These are phyloP conservation scores for Salix caprea DNA, from an alignment of 345 rosid species.

Conservation along the genomic window DNA sequence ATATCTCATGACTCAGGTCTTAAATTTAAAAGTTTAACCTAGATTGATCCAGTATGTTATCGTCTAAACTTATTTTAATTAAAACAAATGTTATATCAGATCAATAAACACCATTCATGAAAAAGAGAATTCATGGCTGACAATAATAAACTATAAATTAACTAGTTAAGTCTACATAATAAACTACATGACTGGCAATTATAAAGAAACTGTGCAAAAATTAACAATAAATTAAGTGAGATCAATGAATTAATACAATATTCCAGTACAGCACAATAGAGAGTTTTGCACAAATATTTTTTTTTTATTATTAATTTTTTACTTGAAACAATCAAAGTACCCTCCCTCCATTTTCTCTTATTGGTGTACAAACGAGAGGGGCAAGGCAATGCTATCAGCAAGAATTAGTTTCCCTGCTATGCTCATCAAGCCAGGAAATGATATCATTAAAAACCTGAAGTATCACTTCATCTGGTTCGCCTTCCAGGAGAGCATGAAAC, in stretches of 20 bases:
- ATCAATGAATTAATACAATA: no score
- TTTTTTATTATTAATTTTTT: not conserved
- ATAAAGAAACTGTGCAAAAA: no score
- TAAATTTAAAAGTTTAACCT: no score
- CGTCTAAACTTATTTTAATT: no score
- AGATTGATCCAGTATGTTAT: no score
- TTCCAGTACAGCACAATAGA: not conserved
- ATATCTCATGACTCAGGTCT: fast-evolving
- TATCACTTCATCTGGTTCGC: slow-evolving; percentile 83
- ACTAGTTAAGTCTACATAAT: no score
- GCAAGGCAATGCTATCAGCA: not conserved
- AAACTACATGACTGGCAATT: no score
- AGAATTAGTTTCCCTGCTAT: slow-evolving; percentile 17
- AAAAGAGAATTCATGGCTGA: no score
- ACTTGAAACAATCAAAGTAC: not conserved
- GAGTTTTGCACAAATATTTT: not conserved
- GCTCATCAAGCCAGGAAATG: slow-evolving; percentile 73
- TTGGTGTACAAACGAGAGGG: not conserved
- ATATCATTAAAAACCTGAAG: slow-evolving; percentile 62
- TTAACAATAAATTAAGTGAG: no score
- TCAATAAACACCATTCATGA: no score
- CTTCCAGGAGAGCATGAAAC: slow-evolving; percentile 73
- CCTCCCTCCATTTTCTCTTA: not conserved
- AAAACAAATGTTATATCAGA: no score
- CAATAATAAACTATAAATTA: no score